Base-by-base conservation (phyloP, 2,329 filamentous ascomycete species). In the Dissoconium aciculare region DNA sequence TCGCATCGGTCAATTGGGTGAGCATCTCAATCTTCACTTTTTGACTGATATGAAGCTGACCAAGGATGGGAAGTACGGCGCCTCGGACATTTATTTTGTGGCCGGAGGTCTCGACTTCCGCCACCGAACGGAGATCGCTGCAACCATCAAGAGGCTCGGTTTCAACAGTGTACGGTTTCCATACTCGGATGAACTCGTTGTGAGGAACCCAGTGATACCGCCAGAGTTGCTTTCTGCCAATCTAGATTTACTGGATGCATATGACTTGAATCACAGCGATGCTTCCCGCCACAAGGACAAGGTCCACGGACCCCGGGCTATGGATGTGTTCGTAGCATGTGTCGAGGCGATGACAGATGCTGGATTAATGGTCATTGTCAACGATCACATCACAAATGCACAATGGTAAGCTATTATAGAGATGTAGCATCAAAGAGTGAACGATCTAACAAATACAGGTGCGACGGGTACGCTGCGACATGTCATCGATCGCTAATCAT, bases 101-200 rank as follows among this genome's bases (percentile, higher is more conserved):
- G 63, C 70, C 0, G 69, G 71, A 19, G 74, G 74, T 0, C 59
- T 79, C 23, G 71, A 78, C 39, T 55, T 73, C 13, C 64, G 66
- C 44, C 71, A 78, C 52, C 70, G 74, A 21, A 58, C 57, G 33
- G 59, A 62, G 12, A 77, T 79, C 39, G 71, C 73, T 2, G 46
- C 55, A 37, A 68, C 67, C 11, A 75, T 79, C 48, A 63, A 66
- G 31, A 48, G 50, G 6, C 57, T 79, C 33, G 74, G 74, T 10
- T 79, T 79, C 62, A 79, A 79, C 56, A 76, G 72, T 46, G 74
- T 79, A 27, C 63, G 74, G 2, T 53, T 79, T 27, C 74, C 74
- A 2, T 79, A 79, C 54, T 65, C 71, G 11, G 74, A 80, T 52
- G 74, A 79, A 55, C 61, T 78, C 56, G 72, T 79, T 30, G 61